Evolutionary conservation across 2,329 filamentous ascomycete genomes (phyloP).

Genomic region (Colletotrichum kahawae): DNA sequence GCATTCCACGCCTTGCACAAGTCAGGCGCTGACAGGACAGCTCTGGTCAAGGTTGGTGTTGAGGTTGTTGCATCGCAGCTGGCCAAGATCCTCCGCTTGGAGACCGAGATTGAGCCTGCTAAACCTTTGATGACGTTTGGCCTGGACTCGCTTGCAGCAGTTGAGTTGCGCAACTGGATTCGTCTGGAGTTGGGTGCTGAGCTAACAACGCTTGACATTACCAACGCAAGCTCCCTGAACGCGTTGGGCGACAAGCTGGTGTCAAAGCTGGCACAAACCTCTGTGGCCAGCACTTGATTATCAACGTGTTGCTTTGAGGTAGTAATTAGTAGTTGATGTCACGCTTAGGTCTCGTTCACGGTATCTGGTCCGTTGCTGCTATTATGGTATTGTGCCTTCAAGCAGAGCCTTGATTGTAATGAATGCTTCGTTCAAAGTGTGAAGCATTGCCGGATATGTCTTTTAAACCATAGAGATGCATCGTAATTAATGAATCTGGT

Average conservation of each 20-base stretch:
- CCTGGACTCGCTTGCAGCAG: conserved; percentile 32
- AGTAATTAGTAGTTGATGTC: background rate
- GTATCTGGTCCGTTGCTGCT: background rate
- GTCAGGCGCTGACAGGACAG: conserved; percentile 18
- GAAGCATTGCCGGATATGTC: too few relatives aligned
- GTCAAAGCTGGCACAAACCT: background rate
- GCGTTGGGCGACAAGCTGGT: conserved; percentile 32
- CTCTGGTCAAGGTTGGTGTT: conserved; percentile 22
- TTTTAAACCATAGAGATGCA: too few relatives aligned
- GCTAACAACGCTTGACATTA: conserved; percentile 32
- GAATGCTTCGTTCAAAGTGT: too few relatives aligned
- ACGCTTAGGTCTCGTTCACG: background rate
- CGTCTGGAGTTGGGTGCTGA: conserved; percentile 28
- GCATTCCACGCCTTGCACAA: conserved; percentile 26
- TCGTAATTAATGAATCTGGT: too few relatives aligned
- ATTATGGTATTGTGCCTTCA: background rate
- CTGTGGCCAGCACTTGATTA: background rate
- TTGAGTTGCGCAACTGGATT: conserved; percentile 33
- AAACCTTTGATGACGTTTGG: conserved; percentile 32
- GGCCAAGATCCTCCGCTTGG: conserved; percentile 27
- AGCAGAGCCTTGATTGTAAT: too few relatives aligned
- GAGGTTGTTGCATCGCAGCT: conserved; percentile 28
- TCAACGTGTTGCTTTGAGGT: background rate
- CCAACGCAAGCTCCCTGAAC: conserved; percentile 28
- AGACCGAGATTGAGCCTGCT: conserved; percentile 26